Percentiles rank a stretch among this genome's conserved stretches.
These are phyloP conservation scores for Globisporangium recalcitrans DNA, from an alignment of 352 stramenopile species.

Conservation along the genomic window DNA sequence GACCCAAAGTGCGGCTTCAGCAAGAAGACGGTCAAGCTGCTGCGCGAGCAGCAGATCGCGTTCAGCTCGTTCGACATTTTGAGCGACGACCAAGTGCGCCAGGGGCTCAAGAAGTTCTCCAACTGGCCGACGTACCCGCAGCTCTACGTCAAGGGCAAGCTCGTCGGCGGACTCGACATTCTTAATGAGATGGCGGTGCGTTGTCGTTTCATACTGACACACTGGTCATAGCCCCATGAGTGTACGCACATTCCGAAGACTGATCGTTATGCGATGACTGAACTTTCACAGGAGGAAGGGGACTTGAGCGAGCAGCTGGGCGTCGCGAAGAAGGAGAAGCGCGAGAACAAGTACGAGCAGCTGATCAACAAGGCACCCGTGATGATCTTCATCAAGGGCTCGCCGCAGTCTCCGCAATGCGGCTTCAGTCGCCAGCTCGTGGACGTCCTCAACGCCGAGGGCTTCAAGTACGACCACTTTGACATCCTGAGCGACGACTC, in stretches of 20 bases:
- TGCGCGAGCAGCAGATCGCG: conserved; percentile 85
- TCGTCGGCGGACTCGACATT: conserved; percentile 94
- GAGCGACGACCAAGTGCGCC: conserved; percentile 90
- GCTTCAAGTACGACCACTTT: conserved; percentile 94
- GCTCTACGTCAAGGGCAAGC: conserved; percentile 93
- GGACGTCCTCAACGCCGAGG: conserved; percentile 86
- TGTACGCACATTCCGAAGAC: not conserved
- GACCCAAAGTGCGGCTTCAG: conserved; percentile 94
- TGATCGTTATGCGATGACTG: not conserved
- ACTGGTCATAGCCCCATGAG: not conserved
- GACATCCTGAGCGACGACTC: conserved; percentile 97
- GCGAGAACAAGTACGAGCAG: conserved; percentile 84
- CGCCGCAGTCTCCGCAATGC: conserved; percentile 89
- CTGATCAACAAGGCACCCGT: conserved; percentile 88
- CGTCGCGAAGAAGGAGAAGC: conserved; percentile 84
- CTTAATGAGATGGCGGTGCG: conserved; percentile 90
- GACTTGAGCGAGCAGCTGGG: conserved; percentile 88
- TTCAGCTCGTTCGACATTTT: conserved; percentile 96
- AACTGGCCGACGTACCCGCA: conserved; percentile 98
- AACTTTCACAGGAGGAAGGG: conserved; percentile 52
- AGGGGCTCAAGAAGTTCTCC: conserved; percentile 94
- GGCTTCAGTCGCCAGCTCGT: conserved; percentile 95
- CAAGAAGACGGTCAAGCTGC: conserved; percentile 89
- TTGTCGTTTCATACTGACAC: not conserved
- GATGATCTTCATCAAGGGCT: conserved; percentile 99